Percentiles rank a stretch among this genome's conserved stretches.
Evolutionary conservation across 371 early-diverging fungal genomes (phyloP).

Genomic region (Vairimorpha necatrix): DNA sequence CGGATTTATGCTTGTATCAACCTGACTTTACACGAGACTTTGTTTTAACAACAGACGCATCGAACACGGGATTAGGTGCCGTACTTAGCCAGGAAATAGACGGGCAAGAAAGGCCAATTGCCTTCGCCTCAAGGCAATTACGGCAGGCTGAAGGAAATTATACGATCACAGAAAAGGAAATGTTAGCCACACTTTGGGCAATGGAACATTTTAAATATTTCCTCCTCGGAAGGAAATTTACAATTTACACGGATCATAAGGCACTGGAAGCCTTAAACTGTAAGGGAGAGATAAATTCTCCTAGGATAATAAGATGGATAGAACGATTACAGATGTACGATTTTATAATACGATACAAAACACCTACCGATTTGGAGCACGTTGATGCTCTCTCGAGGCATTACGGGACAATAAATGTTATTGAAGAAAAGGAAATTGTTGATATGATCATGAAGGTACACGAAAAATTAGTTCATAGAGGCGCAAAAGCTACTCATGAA

Average conservation of each 20-base stretch:
- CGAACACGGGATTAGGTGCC: conserved; percentile 37
- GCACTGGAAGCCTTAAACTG: conserved; percentile 33
- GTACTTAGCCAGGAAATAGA: conserved; percentile 45
- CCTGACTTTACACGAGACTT: conserved; percentile 37
- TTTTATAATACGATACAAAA: conserved; percentile 37
- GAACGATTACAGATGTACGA: conserved; percentile 23
- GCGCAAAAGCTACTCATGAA: neutral
- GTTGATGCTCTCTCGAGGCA: neutral
- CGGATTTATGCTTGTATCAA: neutral
- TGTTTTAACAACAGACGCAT: conserved; percentile 49
- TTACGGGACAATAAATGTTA: neutral
- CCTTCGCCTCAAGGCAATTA: conserved; percentile 17
- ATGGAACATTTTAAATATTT: conserved; percentile 47
- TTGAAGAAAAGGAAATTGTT: neutral
- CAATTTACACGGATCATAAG: conserved; percentile 53
- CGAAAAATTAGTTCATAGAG: conserved; percentile 1
- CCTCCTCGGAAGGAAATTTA: conserved; percentile 45
- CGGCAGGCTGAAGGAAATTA: conserved; percentile 34
- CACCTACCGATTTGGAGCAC: neutral
- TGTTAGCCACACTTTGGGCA: conserved; percentile 34
- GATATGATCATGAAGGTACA: neutral
- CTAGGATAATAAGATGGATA: conserved; percentile 36
- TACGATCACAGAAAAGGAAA: conserved; percentile 43
- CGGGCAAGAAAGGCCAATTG: conserved; percentile 1
- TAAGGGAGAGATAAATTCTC: neutral